These are phyloP conservation scores for Saccharomyces hybrid DNA, from an alignment of 1,139 yeast species.

Conservation along the genomic window DNA sequence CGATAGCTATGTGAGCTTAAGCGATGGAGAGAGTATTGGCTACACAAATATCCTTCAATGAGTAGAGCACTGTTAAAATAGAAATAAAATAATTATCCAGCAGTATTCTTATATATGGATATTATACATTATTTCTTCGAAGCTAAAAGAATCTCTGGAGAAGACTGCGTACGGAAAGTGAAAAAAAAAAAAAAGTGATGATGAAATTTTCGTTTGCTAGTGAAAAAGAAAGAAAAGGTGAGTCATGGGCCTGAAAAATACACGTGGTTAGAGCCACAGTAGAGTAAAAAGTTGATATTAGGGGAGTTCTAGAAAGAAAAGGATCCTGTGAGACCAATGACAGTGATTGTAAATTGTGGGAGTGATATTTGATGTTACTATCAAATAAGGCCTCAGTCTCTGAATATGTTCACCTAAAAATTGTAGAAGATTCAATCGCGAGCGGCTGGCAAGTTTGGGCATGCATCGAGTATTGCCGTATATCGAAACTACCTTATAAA, in stretches of 20 bases:
- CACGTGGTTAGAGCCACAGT: background rate
- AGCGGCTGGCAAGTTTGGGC: background rate
- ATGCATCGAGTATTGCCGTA: background rate
- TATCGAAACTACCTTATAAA: background rate
- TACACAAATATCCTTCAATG: background rate
- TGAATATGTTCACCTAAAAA: too few relatives aligned
- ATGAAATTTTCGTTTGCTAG: background rate
- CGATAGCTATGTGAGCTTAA: background rate
- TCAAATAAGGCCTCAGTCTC: background rate
- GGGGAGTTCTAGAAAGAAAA: background rate
- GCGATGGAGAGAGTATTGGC: background rate
- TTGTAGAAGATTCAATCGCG: background rate
- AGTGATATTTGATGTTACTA: background rate
- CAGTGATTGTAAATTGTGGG: background rate
- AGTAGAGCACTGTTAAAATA: background rate
- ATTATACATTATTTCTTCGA: background rate
- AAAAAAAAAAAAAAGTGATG: background rate
- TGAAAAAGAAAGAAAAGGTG: background rate
- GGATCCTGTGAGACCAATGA: background rate
- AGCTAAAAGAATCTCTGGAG: background rate
- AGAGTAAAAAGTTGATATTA: background rate
- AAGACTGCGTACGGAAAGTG: background rate
- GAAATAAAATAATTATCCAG: background rate
- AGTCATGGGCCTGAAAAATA: background rate
- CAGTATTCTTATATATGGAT: background rate